phyloP scores from a whole-genome alignment of 192 early-diverging fungal species.

The Entomortierella lignicola region DNA sequence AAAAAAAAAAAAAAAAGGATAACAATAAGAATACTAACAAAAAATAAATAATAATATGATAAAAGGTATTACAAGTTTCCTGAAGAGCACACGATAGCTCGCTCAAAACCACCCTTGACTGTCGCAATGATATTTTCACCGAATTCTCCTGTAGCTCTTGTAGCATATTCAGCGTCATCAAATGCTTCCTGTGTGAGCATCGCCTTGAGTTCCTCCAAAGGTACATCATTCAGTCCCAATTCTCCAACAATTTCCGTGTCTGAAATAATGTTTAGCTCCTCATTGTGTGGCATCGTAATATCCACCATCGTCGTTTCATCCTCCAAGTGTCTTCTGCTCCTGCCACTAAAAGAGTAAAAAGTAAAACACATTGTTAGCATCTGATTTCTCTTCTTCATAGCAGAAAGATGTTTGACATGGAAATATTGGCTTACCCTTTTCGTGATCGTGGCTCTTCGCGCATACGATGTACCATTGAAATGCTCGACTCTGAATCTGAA shows the following conservation, averaged over 20 bases:
- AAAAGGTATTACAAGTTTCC: not conserved
- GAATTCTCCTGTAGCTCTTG: not conserved
- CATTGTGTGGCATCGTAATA: constrained; percentile 34
- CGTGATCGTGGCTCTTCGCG: constrained; percentile 19
- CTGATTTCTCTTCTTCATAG: no score
- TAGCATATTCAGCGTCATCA: constrained; percentile 4
- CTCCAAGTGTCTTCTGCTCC: not conserved
- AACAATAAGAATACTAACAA: not conserved
- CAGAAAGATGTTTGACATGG: not conserved
- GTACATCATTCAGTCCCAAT: constrained; percentile 18
- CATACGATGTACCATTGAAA: constrained; percentile 37
- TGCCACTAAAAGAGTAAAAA: not conserved
- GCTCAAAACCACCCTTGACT: constrained; percentile 30
- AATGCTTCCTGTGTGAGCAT: constrained; percentile 19
- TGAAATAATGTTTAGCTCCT: constrained; percentile 41
- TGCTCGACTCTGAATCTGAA: constrained; percentile 46
- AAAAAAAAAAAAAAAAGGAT: not conserved
- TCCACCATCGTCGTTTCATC: constrained; percentile 44
- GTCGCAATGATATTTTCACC: constrained; percentile 7
- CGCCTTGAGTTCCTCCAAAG: constrained; percentile 5
- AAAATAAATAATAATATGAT: not conserved
- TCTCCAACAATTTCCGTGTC: constrained; percentile 40
- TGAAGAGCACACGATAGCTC: constrained; percentile 11
- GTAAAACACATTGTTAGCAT: not conserved
- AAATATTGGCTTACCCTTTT: constrained; percentile 22